Evolutionary conservation across 2,329 filamentous ascomycete genomes (phyloP).

Genomic region (Calonectria multiphialidica): DNA sequence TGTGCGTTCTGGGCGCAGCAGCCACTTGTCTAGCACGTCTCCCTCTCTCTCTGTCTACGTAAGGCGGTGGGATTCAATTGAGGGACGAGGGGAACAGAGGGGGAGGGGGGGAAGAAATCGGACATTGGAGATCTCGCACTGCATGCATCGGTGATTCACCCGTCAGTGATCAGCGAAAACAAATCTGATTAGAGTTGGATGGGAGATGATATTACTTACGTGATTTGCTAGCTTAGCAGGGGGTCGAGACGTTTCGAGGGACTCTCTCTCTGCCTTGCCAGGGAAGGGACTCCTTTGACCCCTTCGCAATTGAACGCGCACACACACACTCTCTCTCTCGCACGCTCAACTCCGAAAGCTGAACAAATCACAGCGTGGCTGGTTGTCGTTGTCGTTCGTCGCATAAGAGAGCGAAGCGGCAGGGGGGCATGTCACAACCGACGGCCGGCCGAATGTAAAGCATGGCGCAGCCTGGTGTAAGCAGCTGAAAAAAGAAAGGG

Average conservation of each 20-base stretch:
- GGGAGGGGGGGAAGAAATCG: neutral
- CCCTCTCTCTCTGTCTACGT: neutral
- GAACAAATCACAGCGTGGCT: neutral
- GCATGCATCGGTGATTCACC: neutral
- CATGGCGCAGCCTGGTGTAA: slow-evolving; percentile 4
- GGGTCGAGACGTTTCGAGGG: neutral
- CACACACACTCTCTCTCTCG: too few species aligned
- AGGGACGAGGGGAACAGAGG: neutral
- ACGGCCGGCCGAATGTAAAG: too few species aligned
- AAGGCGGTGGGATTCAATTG: neutral
- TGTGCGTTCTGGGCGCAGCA: neutral
- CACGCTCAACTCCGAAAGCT: neutral
- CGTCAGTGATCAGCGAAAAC: neutral
- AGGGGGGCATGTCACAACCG: neutral
- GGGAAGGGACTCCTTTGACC: neutral
- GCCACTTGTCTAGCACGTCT: neutral
- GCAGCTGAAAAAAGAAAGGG: neutral
- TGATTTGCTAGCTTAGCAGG: neutral
- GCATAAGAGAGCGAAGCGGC: too few species aligned
- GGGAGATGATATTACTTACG: slow-evolving; percentile 1
- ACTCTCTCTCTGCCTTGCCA: neutral
- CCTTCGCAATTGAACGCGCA: too few species aligned
- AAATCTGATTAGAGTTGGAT: slow-evolving; percentile 4
- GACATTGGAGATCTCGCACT: neutral
- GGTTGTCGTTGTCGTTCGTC: too few species aligned